Evolutionary conservation across 1,284 basidiomycete genomes (phyloP).

Genomic region (Cronartium quercuum): DNA sequence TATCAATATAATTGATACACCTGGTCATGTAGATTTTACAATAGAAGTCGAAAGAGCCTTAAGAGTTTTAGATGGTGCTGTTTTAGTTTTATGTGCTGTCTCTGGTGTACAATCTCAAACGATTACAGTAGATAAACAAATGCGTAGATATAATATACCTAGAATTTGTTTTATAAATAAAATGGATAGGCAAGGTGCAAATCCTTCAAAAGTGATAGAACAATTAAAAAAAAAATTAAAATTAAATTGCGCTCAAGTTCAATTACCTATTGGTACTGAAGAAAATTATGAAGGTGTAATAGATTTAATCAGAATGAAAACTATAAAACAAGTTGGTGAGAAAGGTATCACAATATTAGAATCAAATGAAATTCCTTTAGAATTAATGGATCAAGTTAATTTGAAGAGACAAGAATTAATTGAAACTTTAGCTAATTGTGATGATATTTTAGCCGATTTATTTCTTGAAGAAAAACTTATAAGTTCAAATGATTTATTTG

Average conservation of each 20-base stretch:
- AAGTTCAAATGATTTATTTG: conserved; percentile 65
- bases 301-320: conserved; percentile 89
- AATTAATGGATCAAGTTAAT: conserved; percentile 65
- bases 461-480: conserved; percentile 80
- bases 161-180: conserved; percentile 97
- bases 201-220: conserved; percentile 88
- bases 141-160: conserved; percentile 93
- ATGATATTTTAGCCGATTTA: conserved; percentile 87
- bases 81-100: conserved; percentile 92
- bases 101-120: conserved; percentile 98
- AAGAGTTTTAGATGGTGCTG: conserved; percentile 91
- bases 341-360: conserved; percentile 84
- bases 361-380: conserved; percentile 78
- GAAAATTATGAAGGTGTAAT: conserved; percentile 82
- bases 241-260: conserved; percentile 89
- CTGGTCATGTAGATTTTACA: conserved; percentile 98
- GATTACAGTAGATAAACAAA: conserved; percentile 97
- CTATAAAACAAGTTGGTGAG: conserved; percentile 86
- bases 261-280: conserved; percentile 90
- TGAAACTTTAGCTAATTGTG: conserved; percentile 91
- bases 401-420: conserved; percentile 84
- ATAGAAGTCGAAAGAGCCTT: conserved; percentile 98
- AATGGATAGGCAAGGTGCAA: conserved; percentile 97
- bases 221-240: conserved; percentile 89
- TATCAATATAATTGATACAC: conserved; percentile 98